Conservation (phyloP, 106 monocot species). For the Gastrodia elata region DNA sequence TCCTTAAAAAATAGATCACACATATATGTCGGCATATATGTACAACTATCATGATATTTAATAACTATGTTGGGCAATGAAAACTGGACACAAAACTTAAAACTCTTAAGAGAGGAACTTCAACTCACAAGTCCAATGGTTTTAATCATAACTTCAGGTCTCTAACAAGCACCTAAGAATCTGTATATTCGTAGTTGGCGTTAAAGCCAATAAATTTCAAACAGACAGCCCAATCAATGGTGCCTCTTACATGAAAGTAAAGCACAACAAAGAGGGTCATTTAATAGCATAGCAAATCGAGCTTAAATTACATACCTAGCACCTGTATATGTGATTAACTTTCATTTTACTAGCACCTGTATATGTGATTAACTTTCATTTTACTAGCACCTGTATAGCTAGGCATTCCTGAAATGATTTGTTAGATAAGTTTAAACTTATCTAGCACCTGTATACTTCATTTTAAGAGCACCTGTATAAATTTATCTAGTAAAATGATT, state of each 20-base stretch:
- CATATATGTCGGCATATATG: neutral
- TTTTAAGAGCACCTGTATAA: too few relatives aligned
- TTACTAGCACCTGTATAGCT: too few relatives aligned
- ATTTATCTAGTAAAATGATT: too few relatives aligned
- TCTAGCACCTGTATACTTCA: too few relatives aligned
- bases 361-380: too few relatives aligned
- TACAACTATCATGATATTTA: neutral
- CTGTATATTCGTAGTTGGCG: neutral
- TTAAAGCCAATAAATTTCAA: neutral
- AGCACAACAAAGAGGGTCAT: too few relatives aligned
- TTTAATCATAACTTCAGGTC: neutral
- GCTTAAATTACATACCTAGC: too few relatives aligned
- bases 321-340: too few relatives aligned
- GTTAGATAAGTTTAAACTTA: too few relatives aligned
- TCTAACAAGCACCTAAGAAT: neutral
- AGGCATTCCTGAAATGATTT: too few relatives aligned
- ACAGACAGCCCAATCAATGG: neutral
- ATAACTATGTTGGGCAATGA: neutral
- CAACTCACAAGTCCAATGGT: neutral
- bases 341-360: too few relatives aligned
- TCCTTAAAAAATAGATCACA: neutral
- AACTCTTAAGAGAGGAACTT: neutral
- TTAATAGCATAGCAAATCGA: too few relatives aligned
- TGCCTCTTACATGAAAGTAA: neutral
- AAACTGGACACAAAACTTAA: neutral